Base-by-base conservation (phyloP, 495 filamentous ascomycete genomes). In the Hypoxylon intermedium region DNA sequence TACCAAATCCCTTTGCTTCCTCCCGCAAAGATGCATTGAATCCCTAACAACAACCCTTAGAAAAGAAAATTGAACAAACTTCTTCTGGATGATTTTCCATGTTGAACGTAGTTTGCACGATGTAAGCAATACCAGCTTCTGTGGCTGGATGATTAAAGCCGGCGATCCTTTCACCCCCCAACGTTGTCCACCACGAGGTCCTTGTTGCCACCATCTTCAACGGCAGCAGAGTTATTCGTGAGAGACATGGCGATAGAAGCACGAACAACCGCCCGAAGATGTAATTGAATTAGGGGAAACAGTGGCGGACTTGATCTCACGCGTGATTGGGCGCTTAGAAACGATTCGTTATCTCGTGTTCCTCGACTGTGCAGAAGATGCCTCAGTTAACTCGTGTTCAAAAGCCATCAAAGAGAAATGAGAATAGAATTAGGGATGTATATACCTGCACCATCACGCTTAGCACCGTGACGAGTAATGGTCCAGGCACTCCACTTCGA, bases 271-370 rank as follows among this genome's bases (percentile, higher is more conserved):
- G 3, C 20, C 26, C 11, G n/a, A 12, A 34, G 48, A 41, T 28
- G 47, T 28, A 11, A 13, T 24, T n/a, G 13, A 12, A 19, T 20
- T 34, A 11, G 6, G 2, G 16, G 37, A 46, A 23, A 23, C 16
- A 6, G 30, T 21, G 18, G 30, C 43, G 3, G 16, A 38, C 2
- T 34, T 30, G n/a, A 11, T 7, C 53, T 6, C 9, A 33, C 13
- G 44, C 43, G 43, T 34, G 38, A 30, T 16, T 1, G 19, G 7
- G 24, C 47, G 40, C 50, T 52, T 60, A 65, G 50, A 56, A 16
- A 56, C 55, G 61, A 53, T 48, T 33, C 37, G 23, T 51, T 60
- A 65, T 65, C 55, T 65, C 61, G 55, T 65, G 51, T 19, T 65
- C 61, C 15, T 65, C 55, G n/a, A 60, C 61, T 60, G 6, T 2